Conservation (phyloP, 352 stramenopile genomes). For the Aphanomyces euteiches region DNA sequence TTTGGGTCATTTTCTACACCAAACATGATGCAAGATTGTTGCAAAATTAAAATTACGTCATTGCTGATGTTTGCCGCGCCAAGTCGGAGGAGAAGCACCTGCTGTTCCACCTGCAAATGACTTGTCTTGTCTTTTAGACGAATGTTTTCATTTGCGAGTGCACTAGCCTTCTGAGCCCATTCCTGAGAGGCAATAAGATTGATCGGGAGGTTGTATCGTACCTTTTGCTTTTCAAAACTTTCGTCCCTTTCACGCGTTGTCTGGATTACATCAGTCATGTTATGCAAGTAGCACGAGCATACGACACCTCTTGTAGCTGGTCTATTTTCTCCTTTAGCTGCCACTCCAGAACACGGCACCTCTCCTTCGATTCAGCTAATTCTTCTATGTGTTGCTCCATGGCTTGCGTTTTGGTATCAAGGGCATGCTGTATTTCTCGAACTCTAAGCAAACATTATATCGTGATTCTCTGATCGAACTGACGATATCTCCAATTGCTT, state of each 20-base stretch:
- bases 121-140: not conserved
- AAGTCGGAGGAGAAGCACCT: slow-evolving; percentile 3
- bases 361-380: not conserved
- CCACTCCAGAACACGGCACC: not conserved
- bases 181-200: not conserved
- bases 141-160: not conserved
- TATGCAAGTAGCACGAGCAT: not conserved
- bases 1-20: no score
- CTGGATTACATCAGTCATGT: not conserved
- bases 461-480: no score
- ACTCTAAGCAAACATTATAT: not conserved
- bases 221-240: no score
- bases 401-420: slow-evolving; percentile 13
- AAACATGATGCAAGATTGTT: no score
- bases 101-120: slow-evolving; percentile 9
- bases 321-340: no score
- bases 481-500: no score
- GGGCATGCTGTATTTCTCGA: not conserved
- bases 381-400: not conserved
- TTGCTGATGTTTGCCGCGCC: not conserved
- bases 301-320: not conserved
- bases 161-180: not conserved
- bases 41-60: no score
- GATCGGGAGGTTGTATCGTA: no score
- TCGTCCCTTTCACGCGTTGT: not conserved